Evolutionary conservation across 1,284 basidiomycete genomes (phyloP), one percentile per base, ranked within the genome.

Genomic region (Tylopilus sp.): DNA sequence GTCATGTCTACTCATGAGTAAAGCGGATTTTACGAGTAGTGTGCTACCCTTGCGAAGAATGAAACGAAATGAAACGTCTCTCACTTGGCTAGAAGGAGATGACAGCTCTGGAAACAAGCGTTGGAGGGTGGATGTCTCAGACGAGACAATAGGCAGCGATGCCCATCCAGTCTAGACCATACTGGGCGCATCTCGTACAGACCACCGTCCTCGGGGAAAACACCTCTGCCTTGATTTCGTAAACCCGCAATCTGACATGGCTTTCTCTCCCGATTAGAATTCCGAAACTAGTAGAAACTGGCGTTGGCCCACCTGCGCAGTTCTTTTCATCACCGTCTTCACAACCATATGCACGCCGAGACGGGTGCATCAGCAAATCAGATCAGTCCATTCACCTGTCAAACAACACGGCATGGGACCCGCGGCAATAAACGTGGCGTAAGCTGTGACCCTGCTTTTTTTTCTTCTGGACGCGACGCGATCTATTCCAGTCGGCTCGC

Each of bases 21-120:
- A 51, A 34, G 48, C 56, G 62, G 60, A 59, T 51, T 48, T 55
- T 51, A 49, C 49, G 56, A 63, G 37, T 48, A 48, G 59, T 60
- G 64, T 55, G 48, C 34, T 56, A 51, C 44, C 41, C 40, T 55
- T 55, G 46, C 45, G 33, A 51, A 45, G 58, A 59, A 64, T 55
- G 58, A 59, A 57, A 59, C 36, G 51, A 55, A 58, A 67, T 63
- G 57, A 64, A 58, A 60, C 46, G 13, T 36, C 38, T 38, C 19
- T 39, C 45, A n/a, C 23, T 44, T 2, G 19, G n/a, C n/a, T n/a
- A 35, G 25, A 39, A 23, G 29, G 47, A 29, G 18, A 34, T 10
- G 12, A 30, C 28, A 2, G 5, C 4, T 53, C 34, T 42, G 49
- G 49, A 31, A 10, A 10, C n/a, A 9, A 8, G 10, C 11, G 13